Percentiles rank a stretch among this genome's conserved stretches.
Evolutionary conservation across 2,329 filamentous ascomycete genomes (phyloP).

Genomic region (Fusarium sp.): DNA sequence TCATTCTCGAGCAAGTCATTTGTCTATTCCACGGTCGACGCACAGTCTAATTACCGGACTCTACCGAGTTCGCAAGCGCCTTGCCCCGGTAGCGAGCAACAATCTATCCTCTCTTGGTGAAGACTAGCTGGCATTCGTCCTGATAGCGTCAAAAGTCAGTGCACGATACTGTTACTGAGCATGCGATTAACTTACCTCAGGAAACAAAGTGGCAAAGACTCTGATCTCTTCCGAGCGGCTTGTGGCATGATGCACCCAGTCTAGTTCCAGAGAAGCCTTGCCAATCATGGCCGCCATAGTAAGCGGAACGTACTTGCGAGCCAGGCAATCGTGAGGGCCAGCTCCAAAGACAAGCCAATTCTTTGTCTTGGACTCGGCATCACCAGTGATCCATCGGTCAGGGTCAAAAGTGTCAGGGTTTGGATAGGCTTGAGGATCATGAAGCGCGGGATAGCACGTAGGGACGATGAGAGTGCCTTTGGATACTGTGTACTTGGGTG

Average conservation of each 20-base stretch:
- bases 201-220: conserved; percentile 61
- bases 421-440: conserved; percentile 60
- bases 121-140: conserved; percentile 27
- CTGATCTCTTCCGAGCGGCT: conserved; percentile 59
- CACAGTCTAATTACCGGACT: not conserved
- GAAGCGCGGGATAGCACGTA: conserved; percentile 62
- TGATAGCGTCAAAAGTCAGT: not conserved
- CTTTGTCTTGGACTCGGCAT: conserved; percentile 61
- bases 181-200: conserved; percentile 53
- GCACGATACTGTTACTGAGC: no score
- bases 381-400: conserved; percentile 62
- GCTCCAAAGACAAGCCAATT: conserved; percentile 66
- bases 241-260: conserved; percentile 63
- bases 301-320: conserved; percentile 60
- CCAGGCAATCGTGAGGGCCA: conserved; percentile 62
- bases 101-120: not conserved
- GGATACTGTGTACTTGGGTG: conserved; percentile 58
- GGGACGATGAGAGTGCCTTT: conserved; percentile 62
- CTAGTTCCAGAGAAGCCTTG: conserved; percentile 60
- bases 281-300: conserved; percentile 64
- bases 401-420: conserved; percentile 60
- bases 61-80: no score
- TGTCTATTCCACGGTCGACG: no score
- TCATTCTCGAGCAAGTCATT: no score
- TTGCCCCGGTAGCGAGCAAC: accelerated